Base-by-base conservation (phyloP, 83 land plant genomes). In the Picea abies region DNA sequence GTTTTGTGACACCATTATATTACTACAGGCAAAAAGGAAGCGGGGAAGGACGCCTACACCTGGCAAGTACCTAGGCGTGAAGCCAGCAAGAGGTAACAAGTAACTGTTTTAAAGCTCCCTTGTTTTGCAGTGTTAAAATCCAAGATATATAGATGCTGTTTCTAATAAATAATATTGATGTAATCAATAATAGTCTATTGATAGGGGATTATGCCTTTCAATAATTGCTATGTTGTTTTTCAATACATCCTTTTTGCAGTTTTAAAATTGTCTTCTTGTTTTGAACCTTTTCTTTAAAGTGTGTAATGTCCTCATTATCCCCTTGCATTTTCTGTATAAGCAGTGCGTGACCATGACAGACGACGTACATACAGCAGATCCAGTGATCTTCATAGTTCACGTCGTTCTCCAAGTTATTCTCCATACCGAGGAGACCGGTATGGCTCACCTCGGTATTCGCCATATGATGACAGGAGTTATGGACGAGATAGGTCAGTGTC, bases 21-120 rank as follows among this genome's bases (percentile, higher is more conserved):
- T 52, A 0, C 14, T 78, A 64, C 90, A 94, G 97, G 95, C 97
- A 49, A 91, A 90, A 79, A 84, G 97, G 75, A 91, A 78, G 66
- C 90, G 97, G 26, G 94, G 91, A 7, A 93, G 97, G 84, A 94
- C 97, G 35, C 97, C 97, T 16, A 94, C 97, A 65, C 97, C 97
- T 76, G 97, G 97, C n/a, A 87, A 79, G 65, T 94, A 94, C 86
- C 90, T 86, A 35, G 97, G 97, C 26, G 87, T 90, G 66, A 77
- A 90, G 83, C 89, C 87, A 29, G 77, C 49, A 44, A 84, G 82
- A 82, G 82, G 85, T 84, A 81, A 56, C 19, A 32, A 16, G 44
- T 17, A 39, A 19, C 20, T 17, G 56, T n/a, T 19, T 44, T 73
- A 44, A 39, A n/a, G 12, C 56, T 20, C 14, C 22, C 11, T 8